Evolutionary conservation across 805 yeast species (phyloP), one percentile per base, ranked within the genome.

Genomic region (Suhomyces kilbournensis): DNA sequence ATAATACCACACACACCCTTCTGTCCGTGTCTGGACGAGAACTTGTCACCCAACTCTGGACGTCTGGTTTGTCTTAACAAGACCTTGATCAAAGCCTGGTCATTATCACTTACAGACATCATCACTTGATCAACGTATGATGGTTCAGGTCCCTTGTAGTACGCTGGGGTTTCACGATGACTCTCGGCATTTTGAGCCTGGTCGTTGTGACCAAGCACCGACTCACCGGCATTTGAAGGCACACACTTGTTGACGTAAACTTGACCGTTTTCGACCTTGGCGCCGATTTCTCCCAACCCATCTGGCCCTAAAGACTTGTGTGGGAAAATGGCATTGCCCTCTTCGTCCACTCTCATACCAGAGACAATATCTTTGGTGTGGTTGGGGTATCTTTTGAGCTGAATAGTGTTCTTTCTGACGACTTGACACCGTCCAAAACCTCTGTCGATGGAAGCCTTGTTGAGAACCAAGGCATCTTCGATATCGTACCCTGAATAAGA

Each of bases 1-100:
- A 93, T 94, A 60, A 94, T 90, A 73, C 99, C 98, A 77, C 98
- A 93, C 28, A 94, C 98, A 83, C 99, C 99, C 77, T 93, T 93
- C 70, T 93, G 99, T 39, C 99, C 99, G 74, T 93, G 98, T 71
- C 99, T 84, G 0, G 97, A 90, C 2, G 97, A 91, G 65, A 94
- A 94, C 70, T 94, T 94, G 66, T 94, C 99, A 58, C 99, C 99
- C 48, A 94, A 75, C 72, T 94, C 99, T 0, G 99, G 99, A 68
- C 98, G 83, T 76, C 99, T 84, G 4, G 97, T 91, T 67, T 94
- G 99, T 67, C 99, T 82, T 55, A 94, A 72, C 50, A 94, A 76
- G 7, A 94, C 98, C 70, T 94, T 94, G 61, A 94, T 86, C 56
- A 94, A 77, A 0, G 97, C 96, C 70, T 92, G 97, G 62, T 94